Evolutionary conservation across 805 yeast species (phyloP).

Genomic region (Pichia sporocuriosa): DNA sequence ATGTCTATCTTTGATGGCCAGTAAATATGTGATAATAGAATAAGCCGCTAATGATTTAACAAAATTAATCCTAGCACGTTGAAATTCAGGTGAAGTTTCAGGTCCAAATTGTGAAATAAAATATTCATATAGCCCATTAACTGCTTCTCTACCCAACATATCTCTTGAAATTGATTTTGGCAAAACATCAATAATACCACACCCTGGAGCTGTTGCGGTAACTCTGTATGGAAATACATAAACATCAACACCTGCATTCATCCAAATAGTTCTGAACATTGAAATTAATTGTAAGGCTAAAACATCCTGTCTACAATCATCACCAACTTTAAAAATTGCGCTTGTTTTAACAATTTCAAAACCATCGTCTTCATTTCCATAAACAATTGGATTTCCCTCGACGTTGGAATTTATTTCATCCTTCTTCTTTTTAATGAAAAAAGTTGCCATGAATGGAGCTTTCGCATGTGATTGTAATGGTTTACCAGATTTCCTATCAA

Average conservation of each 20-base stretch:
- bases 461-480: slow-evolving; percentile 98
- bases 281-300: slow-evolving; percentile 88
- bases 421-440: slow-evolving; percentile 56
- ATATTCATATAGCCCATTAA: slow-evolving; percentile 91
- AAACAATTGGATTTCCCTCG: too few relatives aligned
- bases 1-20: slow-evolving; percentile 95
- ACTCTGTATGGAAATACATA: slow-evolving; percentile 92
- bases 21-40: slow-evolving; percentile 79
- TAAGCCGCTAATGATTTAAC: slow-evolving; percentile 93
- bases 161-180: slow-evolving; percentile 95
- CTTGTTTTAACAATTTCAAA: slow-evolving; percentile 46
- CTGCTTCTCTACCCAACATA: slow-evolving; percentile 98
- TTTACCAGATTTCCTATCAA: slow-evolving; percentile 83
- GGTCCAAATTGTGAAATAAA: slow-evolving; percentile 90
- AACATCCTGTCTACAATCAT: slow-evolving; percentile 97
- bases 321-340: slow-evolving; percentile 98
- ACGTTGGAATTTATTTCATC: too few relatives aligned
- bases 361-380: slow-evolving; percentile 11
- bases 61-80: slow-evolving; percentile 85
- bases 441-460: slow-evolving; percentile 97
- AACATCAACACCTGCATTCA: slow-evolving; percentile 78
- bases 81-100: slow-evolving; percentile 85
- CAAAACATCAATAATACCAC: slow-evolving; percentile 96
- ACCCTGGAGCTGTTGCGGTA: slow-evolving; percentile 98
- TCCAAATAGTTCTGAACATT: slow-evolving; percentile 87